Conservation (phyloP, 805 yeast species). For the Kuraishia hungarica region DNA sequence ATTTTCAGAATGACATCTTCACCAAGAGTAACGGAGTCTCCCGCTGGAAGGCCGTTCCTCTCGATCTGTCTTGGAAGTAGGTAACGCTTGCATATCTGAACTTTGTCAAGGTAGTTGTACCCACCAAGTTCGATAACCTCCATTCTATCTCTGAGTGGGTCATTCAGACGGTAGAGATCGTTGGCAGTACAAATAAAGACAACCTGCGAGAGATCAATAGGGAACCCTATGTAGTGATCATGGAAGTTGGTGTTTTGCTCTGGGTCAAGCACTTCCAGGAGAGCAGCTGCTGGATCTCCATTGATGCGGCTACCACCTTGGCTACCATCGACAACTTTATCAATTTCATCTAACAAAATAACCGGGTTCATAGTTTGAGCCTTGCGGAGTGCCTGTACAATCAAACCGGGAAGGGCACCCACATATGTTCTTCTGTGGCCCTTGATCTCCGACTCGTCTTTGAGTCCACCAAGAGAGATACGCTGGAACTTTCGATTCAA, state of each 20-base stretch:
- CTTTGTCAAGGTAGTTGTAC: slow-evolving; percentile 71
- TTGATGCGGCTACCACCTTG: slow-evolving; percentile 34
- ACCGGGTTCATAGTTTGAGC: slow-evolving; percentile 78
- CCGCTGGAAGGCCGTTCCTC: slow-evolving; percentile 50
- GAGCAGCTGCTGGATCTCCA: slow-evolving; percentile 89
- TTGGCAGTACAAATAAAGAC: slow-evolving; percentile 84
- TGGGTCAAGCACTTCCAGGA: slow-evolving; percentile 83
- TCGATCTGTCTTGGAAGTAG: slow-evolving; percentile 68
- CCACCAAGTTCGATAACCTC: slow-evolving; percentile 75
- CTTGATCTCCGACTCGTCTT: slow-evolving; percentile 82
- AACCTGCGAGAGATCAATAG: slow-evolving; percentile 74
- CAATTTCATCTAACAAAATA: slow-evolving; percentile 77
- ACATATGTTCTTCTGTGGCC: slow-evolving; percentile 90
- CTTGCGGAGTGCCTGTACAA: slow-evolving; percentile 69
- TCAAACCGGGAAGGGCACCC: slow-evolving; percentile 85
- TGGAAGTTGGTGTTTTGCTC: slow-evolving; percentile 73
- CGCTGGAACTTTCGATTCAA: slow-evolving; percentile 71
- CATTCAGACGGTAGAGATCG: slow-evolving; percentile 58
- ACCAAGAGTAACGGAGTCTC: slow-evolving; percentile 33
- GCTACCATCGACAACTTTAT: slow-evolving; percentile 58
- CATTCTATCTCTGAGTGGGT: slow-evolving; percentile 77
- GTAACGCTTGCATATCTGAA: slow-evolving; percentile 58
- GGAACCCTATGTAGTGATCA: slow-evolving; percentile 83
- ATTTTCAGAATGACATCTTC: slow-evolving; percentile 51
- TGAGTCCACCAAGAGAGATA: slow-evolving; percentile 78